Percentiles rank a stretch among this genome's conserved stretches.
Evolutionary conservation across 495 filamentous ascomycete genomes (phyloP).

Genomic region (Aspergillus taichungensis): DNA sequence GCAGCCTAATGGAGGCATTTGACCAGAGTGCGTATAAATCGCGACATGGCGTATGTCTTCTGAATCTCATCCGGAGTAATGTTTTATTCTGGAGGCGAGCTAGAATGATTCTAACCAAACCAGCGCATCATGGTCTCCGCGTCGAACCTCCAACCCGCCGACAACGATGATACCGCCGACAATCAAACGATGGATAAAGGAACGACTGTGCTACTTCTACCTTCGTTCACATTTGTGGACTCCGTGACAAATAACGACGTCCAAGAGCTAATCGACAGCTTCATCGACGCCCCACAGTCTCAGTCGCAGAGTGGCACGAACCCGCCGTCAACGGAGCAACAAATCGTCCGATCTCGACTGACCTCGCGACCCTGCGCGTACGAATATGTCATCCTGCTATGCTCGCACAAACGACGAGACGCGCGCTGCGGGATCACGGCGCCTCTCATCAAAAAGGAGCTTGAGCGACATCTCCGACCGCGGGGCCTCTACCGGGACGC

Average conservation of each 20-base stretch:
- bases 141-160: constrained; percentile 68
- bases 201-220: constrained; percentile 76
- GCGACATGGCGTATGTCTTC: constrained; percentile 57
- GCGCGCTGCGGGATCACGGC: constrained; percentile 90
- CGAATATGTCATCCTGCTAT: constrained; percentile 81
- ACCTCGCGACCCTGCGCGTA: constrained; percentile 63
- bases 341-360: constrained; percentile 17
- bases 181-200: constrained; percentile 36
- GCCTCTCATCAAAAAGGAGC: constrained; percentile 73
- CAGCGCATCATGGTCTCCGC: constrained; percentile 86
- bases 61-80: not conserved
- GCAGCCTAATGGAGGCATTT: constrained; percentile 88
- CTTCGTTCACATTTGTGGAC: constrained; percentile 76
- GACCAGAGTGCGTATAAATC: constrained; percentile 47
- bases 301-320: constrained; percentile 40
- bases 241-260: constrained; percentile 64
- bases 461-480: constrained; percentile 80
- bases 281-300: constrained; percentile 58
- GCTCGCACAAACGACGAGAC: constrained; percentile 84
- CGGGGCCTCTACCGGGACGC: constrained; percentile 79
- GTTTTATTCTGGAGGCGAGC: not conserved
- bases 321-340: constrained; percentile 3
- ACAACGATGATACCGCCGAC: constrained; percentile 33
- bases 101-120: not conserved
- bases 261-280: constrained; percentile 55